These are phyloP conservation scores for Fonsecaea pedrosoi DNA, from an alignment of 2,329 filamentous ascomycete genomes.

Conservation along the genomic window DNA sequence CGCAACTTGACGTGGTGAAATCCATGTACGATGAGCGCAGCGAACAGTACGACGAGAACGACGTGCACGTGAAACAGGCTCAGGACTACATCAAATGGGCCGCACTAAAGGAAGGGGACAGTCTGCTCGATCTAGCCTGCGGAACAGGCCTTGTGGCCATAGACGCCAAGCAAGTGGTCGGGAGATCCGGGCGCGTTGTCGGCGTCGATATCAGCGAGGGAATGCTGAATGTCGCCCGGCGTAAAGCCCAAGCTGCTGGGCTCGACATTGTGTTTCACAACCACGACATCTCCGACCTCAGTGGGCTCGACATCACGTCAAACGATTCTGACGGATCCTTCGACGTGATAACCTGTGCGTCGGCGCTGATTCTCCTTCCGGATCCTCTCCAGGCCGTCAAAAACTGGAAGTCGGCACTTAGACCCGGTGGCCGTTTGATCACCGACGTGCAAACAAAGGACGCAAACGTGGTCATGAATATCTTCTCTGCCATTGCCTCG, in stretches of 20 bases:
- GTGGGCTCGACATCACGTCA: slow-evolving; percentile 5
- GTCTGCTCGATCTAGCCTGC: slow-evolving; percentile 55
- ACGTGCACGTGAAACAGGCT: slow-evolving; percentile 28
- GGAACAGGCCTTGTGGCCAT: slow-evolving; percentile 55
- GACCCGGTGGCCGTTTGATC: slow-evolving; percentile 25
- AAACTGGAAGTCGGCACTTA: slow-evolving; percentile 28
- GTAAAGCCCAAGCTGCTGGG: slow-evolving; percentile 18
- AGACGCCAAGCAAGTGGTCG: slow-evolving; percentile 48
- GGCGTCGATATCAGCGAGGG: slow-evolving; percentile 52
- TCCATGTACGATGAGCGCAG: slow-evolving; percentile 31
- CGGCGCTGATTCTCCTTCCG: slow-evolving; percentile 30
- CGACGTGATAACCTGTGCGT: slow-evolving; percentile 35
- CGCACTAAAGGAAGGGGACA: slow-evolving; percentile 44
- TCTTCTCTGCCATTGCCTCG: slow-evolving; percentile 24
- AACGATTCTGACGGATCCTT: slow-evolving; percentile 5
- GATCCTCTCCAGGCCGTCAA: slow-evolving; percentile 25
- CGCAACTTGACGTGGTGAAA: slow-evolving; percentile 22
- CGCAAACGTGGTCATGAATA: slow-evolving; percentile 30
- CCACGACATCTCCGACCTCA: slow-evolving; percentile 27
- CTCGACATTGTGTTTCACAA: slow-evolving; percentile 24
- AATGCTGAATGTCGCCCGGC: slow-evolving; percentile 49
- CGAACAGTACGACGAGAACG: slow-evolving; percentile 27
- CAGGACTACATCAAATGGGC: slow-evolving; percentile 30
- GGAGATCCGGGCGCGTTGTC: slow-evolving; percentile 46
- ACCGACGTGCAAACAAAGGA: slow-evolving; percentile 35